These are phyloP conservation scores for Linnemannia exigua DNA, from an alignment of 192 early-diverging fungal genomes.

Conservation along the genomic window DNA sequence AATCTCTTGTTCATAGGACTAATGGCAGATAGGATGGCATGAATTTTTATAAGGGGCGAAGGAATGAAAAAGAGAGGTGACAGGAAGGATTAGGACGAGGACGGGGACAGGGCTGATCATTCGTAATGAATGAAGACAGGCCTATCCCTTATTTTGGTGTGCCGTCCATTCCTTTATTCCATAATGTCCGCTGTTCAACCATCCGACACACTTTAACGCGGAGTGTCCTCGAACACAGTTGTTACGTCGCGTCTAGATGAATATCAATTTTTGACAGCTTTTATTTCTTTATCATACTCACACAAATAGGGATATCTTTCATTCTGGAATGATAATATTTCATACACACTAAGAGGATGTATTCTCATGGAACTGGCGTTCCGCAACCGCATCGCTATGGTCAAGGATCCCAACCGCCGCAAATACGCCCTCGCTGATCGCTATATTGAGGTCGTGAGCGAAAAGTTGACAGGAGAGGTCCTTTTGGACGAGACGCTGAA, in stretches of 20 bases:
- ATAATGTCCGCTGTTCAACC: background rate
- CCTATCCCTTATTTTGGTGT: background rate
- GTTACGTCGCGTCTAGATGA: background rate
- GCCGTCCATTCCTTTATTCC: background rate
- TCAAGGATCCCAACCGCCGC: slow-evolving; percentile 86
- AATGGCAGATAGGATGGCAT: background rate
- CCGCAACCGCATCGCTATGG: slow-evolving; percentile 88
- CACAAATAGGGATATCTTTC: slow-evolving; percentile 89
- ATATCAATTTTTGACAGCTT: background rate
- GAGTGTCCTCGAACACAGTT: background rate
- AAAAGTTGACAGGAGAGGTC: slow-evolving; percentile 91
- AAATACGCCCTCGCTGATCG: slow-evolving; percentile 84
- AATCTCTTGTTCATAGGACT: background rate
- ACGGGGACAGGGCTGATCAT: background rate
- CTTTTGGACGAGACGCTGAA: slow-evolving; percentile 95
- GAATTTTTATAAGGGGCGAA: background rate
- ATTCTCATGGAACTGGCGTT: slow-evolving; percentile 98
- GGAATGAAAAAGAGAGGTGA: background rate
- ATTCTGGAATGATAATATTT: slow-evolving; percentile 99
- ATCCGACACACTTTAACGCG: background rate
- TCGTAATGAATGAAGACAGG: background rate
- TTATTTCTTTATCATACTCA: background rate
- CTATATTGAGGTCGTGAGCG: slow-evolving; percentile 86
- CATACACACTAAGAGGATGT: slow-evolving; percentile 94
- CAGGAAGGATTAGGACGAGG: background rate